Evolutionary conservation across 129 eudicot species (phyloP), one percentile per base, ranked within the genome.

Genomic region (Flaveria ramosissima): DNA sequence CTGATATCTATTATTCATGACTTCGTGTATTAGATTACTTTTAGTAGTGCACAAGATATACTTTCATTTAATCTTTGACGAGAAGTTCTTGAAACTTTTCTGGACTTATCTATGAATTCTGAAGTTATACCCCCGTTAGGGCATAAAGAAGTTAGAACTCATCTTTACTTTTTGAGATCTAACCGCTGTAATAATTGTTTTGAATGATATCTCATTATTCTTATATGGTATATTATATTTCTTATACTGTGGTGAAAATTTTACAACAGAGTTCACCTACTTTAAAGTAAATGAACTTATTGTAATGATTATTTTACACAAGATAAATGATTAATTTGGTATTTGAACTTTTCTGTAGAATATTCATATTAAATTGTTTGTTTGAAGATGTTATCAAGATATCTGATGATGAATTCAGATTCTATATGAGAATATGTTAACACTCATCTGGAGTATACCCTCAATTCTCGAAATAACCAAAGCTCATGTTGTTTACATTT

Each of bases 101-200:
- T 24, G 46, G 1, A 46, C 36, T 12, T 75, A 14, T 8, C 2
- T 52, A 12, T 51, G 26, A 63, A 62, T 48, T n/a, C 20, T 75
- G 27, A 30, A 63, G 59, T 62, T 46, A 75, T 75, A 27, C 46
- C 66, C 32, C 50, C 51, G 51, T 8, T 45, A 2, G 14, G 13
- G 50, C 12, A 45, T 45, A 45, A 2, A 9, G 12, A 8, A 45
- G 50, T 45, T 45, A 10, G 14, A 45, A 45, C 12, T 45, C 12
- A 43, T 43, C 47, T 43, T 43, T 45, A 2, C 10, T 45, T 45
- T 45, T 45, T 45, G 3, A 45, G 13, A 8, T 45, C 50, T 45
- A 45, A 45, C 50, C 50, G 13, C 11, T 8, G 39, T 71, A 51
- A 51, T 71, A 52, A 14, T 72, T 72, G 65, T 42, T 71, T 6